phyloP scores from a whole-genome alignment of 768 basidiomycete genomes.

The Suillus occidentalis region DNA sequence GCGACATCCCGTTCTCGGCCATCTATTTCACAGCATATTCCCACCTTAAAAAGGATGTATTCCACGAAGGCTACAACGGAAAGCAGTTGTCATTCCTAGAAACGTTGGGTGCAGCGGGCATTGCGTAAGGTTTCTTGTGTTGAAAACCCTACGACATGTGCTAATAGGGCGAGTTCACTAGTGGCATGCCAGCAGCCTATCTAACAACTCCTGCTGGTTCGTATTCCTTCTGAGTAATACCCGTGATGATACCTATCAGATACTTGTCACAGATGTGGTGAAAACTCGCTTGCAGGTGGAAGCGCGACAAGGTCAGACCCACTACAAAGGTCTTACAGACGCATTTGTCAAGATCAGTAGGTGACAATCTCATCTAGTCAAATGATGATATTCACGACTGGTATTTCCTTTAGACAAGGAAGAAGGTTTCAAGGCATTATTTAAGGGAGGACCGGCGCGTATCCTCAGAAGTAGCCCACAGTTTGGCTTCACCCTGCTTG shows the following conservation, averaged over 20 bases:
- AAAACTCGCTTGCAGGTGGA: conserved; percentile 97
- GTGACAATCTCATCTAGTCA: conserved; percentile 29
- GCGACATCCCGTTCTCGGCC: conserved; percentile 97
- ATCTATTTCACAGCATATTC: conserved; percentile 89
- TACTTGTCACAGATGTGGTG: conserved; percentile 71
- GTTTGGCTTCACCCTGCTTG: conserved; percentile 91
- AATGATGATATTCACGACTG: conserved; percentile 9
- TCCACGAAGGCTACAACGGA: conserved; percentile 93
- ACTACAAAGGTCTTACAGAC: conserved; percentile 88
- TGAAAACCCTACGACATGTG: conserved; percentile 17
- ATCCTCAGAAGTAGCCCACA: conserved; percentile 87
- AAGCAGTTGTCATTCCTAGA: conserved; percentile 91
- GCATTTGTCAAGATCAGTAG: conserved; percentile 89
- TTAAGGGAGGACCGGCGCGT: conserved; percentile 90
- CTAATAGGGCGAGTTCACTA: conserved; percentile 39
- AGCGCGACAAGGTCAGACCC: conserved; percentile 84
- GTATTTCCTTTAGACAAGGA: conserved; percentile 61
- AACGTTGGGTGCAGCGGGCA: conserved; percentile 77
- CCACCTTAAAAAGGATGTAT: conserved; percentile 90
- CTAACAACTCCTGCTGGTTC: conserved; percentile 87
- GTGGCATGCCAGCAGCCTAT: conserved; percentile 98
- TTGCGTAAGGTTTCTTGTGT: conserved; percentile 58
- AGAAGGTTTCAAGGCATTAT: conserved; percentile 86
- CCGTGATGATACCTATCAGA: conserved; percentile 16
- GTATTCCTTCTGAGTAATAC: conserved; percentile 18